Evolutionary conservation across 106 monocot genomes (phyloP), one percentile per base, ranked within the genome.

Genomic region (Apostasia ramifera): DNA sequence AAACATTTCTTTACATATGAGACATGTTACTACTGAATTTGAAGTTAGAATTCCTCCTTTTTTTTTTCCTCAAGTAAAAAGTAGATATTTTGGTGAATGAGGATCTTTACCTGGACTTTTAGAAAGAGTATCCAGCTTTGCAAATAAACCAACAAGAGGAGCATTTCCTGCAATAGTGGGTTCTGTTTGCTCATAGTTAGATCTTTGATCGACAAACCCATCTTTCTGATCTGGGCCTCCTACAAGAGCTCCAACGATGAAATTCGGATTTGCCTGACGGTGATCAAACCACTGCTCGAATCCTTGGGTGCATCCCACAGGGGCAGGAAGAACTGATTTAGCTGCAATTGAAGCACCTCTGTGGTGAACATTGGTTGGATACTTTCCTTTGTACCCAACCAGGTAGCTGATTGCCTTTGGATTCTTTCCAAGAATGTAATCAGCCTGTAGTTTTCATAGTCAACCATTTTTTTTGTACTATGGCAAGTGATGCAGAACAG

Each of bases 391-490:
- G 66, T 82, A 86, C 7, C 95, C 95, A 6, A 97, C 89, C 77
- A 97, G 48, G 84, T 92, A 97, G 77, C 89, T 92, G 70, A 79
- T 72, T 1, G 74, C 73, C 68, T 77, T 89, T 12, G 95, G 92
- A 55, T 97, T 97, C 46, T 86, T 85, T 1, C 95, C 95, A 42
- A 97, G 89, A 43, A 97, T 84, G 81, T 97, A 92, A 57, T 95
- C 89, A 47, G 70, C 92, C 90, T 94, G 67, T 53, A n/a, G n/a
- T n/a, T n/a, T n/a, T n/a, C n/a, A n/a, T n/a, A n/a, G n/a, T n/a
- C n/a, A n/a, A n/a, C n/a, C n/a, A n/a, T n/a, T n/a, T n/a, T n/a
- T n/a, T n/a, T n/a, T n/a, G n/a, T n/a, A n/a, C n/a, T n/a, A n/a
- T n/a, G n/a, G n/a, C n/a, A n/a, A n/a, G n/a, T n/a, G n/a, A n/a